Conservation (phyloP, 306 rosid genomes). For the Astragalus membranaceus region DNA sequence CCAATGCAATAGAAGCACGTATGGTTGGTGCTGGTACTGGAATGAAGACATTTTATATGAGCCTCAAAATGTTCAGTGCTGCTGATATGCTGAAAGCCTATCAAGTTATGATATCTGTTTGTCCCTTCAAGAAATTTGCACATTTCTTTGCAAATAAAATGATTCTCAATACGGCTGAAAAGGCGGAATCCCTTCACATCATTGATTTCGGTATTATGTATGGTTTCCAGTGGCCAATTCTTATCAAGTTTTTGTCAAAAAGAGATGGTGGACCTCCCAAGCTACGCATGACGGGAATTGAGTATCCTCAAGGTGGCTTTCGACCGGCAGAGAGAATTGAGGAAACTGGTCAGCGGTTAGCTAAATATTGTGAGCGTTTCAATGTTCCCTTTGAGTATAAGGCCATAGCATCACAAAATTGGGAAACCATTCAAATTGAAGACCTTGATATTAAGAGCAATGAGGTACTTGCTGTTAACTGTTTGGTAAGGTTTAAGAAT, state of each 20-base stretch:
- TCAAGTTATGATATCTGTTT: constrained; percentile 41
- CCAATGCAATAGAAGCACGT: constrained; percentile 62
- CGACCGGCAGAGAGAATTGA: constrained; percentile 64
- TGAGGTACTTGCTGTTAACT: constrained; percentile 63
- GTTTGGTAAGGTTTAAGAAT: constrained; percentile 41
- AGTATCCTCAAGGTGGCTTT: constrained; percentile 74
- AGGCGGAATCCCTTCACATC: constrained; percentile 53
- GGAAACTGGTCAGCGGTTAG: constrained; percentile 76
- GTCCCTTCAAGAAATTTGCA: constrained; percentile 60
- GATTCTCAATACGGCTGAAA: constrained; percentile 46
- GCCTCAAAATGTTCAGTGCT: constrained; percentile 38
- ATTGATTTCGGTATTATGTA: constrained; percentile 79
- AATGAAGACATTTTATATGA: constrained; percentile 41
- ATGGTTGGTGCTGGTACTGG: constrained; percentile 58
- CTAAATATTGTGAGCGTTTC: constrained; percentile 61
- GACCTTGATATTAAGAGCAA: constrained; percentile 46
- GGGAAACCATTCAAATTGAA: constrained; percentile 63
- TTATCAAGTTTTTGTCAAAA: constrained; percentile 50
- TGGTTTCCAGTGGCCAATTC: constrained; percentile 91
- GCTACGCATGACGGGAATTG: constrained; percentile 77
- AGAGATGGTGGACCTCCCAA: constrained; percentile 72
- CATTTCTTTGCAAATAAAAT: constrained; percentile 48
- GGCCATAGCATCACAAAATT: constrained; percentile 52
- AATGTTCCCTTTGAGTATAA: constrained; percentile 65
- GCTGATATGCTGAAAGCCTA: constrained; percentile 49